Evolutionary conservation across 116 monocot genomes (phyloP).

Genomic region (Iris pallida): DNA sequence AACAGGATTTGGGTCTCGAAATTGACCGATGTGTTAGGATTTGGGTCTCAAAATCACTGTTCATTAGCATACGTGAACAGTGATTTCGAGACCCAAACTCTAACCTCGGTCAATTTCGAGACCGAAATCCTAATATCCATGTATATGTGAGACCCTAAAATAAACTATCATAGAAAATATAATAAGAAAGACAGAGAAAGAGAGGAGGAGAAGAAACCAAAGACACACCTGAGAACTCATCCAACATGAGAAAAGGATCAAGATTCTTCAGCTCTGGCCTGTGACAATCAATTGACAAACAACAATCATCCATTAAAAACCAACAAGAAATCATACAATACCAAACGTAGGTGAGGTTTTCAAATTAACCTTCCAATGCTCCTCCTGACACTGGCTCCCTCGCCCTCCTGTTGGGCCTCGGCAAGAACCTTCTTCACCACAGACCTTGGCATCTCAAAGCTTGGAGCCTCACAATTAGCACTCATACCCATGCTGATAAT

Average conservation of each 20-base stretch:
- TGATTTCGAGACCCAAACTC: too few relatives aligned
- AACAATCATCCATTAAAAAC: background rate
- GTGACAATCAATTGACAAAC: conserved; percentile 7
- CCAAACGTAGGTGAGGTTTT: background rate
- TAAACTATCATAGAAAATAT: too few relatives aligned
- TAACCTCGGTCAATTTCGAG: too few relatives aligned
- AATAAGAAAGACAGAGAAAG: background rate
- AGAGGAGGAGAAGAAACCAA: background rate
- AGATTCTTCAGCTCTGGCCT: conserved; percentile 72
- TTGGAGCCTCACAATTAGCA: background rate
- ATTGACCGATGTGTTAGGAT: too few relatives aligned
- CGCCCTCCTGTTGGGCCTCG: conserved; percentile 48
- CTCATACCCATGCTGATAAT: conserved; percentile 21
- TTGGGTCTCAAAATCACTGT: too few relatives aligned
- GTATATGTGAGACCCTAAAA: too few relatives aligned
- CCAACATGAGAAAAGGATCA: conserved; percentile 91
- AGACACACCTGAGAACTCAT: conserved; percentile 77
- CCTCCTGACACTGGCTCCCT: conserved; percentile 66
- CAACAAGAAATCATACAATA: conserved; percentile 6
- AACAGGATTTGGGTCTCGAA: too few relatives aligned
- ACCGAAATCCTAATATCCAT: too few relatives aligned
- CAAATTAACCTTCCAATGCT: conserved; percentile 66
- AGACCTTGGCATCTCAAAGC: conserved; percentile 38
- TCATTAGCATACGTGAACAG: too few relatives aligned
- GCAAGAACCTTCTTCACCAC: conserved; percentile 64